Evolutionary conservation across 1,284 basidiomycete species (phyloP), one percentile per base, ranked within the genome.

Genomic region (Amylostereum chailletii): DNA sequence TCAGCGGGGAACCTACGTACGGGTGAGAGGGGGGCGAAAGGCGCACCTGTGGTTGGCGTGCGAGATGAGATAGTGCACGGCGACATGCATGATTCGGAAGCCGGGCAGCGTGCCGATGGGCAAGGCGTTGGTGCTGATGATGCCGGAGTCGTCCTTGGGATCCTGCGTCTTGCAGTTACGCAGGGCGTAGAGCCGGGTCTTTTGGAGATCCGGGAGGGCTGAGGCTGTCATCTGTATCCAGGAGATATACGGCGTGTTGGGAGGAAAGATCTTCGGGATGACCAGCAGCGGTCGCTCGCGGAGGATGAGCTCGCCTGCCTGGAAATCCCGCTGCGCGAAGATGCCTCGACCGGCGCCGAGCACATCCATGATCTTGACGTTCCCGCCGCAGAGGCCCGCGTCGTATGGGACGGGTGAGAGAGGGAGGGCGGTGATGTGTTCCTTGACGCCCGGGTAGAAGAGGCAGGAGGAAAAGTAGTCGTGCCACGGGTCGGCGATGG

Each of bases 221-320:
- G 47, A 48, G 36, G 48, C 47, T 4, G 49, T 53, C 5, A 40
- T 32, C 29, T 47, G 40, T 32, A 51, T 42, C 5, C 48, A 49
- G 39, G 40, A 45, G 2, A 52, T 36, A 19, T 52, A 42, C 34
- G 49, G 41, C 49, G 48, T 51, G 7, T 45, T 42, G 11, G 29
- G 48, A 30, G 38, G 33, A 30, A 49, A 46, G 10, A 51, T 40
- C 2, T 34, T 37, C 3, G 55, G 50, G 34, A 58, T 53, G 27
- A 54, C 55, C 42, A 63, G 53, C 8, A 65, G 53, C 1, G 62
- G 62, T 8, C 57, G 45, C 48, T 65, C 63, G 27, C 54, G 48
- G 11, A 65, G 53, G 42, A 65, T 54, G 10, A 60, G 51, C 27
- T 58, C 59, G 9, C 62, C 61, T 5, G 52, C 38, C 29, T 32